Evolutionary conservation across 352 stramenopile species (phyloP), one percentile per base, ranked within the genome.

Genomic region (Phytopythium boreale): DNA sequence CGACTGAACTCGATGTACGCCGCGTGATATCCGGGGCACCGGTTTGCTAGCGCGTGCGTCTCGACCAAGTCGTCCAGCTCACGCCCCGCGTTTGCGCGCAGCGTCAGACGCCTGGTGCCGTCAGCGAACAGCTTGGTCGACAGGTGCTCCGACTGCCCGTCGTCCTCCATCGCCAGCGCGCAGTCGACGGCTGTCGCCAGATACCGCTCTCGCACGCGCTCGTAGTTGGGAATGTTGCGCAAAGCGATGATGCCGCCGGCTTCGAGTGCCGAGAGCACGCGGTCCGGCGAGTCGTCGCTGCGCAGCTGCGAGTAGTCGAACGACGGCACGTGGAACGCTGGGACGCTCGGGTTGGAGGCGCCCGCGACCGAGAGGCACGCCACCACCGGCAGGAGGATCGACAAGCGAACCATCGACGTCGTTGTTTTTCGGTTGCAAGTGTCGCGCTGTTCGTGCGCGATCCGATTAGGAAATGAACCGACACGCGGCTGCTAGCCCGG

Each of bases 121-220:
- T 90, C 82, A 7, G 72, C 50, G 69, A 88, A 76, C 24, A 60
- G 51, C 61, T 87, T 87, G 53, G 59, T 70, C 31, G 68, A 77
- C 24, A 87, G 29, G 43, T 76, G 80, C 24, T 71, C 51, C 5
- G 61, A 53, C 39, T 66, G 58, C 20, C 63, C 47, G 17, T 63
- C 59, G 9, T 51, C n/a, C 24, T 73, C 73, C 10, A 68, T 72
- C 9, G 67, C 61, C 9, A 84, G 47, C 4, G 75, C 75, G 53
- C 80, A 87, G 26, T 70, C 34, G 11, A 68, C 71, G 2, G 80
- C 77, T 12, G 68, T 73, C 12, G 59, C 22, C 14, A 89, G 44
- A 57, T 82, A 87, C 2, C 57, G 61, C 26, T 70, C 64, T 17
- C 77, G 77, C 17, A 71, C 56, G 37, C 68, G 69, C n/a, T 41